These are phyloP conservation scores for Heritiera fomes DNA, from an alignment of 345 rosid species.

Conservation along the genomic window DNA sequence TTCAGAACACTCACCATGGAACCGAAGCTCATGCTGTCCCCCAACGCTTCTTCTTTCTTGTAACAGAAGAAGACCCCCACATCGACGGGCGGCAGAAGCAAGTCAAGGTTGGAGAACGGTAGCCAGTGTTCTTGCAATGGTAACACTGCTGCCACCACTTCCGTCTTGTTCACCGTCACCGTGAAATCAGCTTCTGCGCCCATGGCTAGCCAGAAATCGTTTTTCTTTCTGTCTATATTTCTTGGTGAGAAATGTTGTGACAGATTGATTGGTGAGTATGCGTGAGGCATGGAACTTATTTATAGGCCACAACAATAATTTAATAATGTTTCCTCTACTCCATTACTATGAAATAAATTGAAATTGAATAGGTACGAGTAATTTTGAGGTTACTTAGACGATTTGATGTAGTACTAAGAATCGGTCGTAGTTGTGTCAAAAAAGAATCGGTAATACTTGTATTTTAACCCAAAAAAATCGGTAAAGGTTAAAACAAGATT, in stretches of 20 bases:
- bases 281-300: background rate
- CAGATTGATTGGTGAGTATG: background rate
- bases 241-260: background rate
- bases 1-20: conserved; percentile 46
- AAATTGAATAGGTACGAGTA: too few species aligned
- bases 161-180: conserved; percentile 44
- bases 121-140: conserved; percentile 82
- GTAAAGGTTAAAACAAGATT: too few species aligned
- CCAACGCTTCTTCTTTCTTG: conserved; percentile 20
- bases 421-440: too few species aligned
- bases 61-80: conserved; percentile 74
- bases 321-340: background rate
- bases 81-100: conserved; percentile 69
- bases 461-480: too few species aligned
- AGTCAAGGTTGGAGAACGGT: conserved; percentile 84
- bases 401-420: too few species aligned
- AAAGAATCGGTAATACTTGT: too few species aligned
- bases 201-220: background rate
- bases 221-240: too few species aligned
- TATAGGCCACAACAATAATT: background rate
- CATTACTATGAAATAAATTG: background rate
- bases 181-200: conserved; percentile 28
- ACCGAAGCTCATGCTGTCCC: conserved; percentile 20
- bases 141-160: conserved; percentile 61
- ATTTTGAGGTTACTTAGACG: too few species aligned